Conservation (phyloP, 2,329 filamentous ascomycete species). For the Fusarium ambrosium region DNA sequence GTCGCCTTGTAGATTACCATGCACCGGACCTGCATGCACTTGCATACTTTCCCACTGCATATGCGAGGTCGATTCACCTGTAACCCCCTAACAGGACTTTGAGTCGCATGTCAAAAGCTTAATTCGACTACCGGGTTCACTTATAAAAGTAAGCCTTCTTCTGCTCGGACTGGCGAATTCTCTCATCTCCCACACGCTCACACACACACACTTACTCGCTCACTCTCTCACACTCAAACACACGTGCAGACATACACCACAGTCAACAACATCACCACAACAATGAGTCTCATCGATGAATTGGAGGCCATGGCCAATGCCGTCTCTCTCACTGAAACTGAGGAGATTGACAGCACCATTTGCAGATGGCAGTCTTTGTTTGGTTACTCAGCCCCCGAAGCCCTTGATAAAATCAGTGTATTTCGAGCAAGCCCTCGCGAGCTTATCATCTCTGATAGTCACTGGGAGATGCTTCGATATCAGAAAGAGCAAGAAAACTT, state of each 20-base stretch:
- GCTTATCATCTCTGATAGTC: neutral
- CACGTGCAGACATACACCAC: neutral
- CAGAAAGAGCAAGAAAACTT: neutral
- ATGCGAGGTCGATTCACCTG: neutral
- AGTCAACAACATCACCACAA: neutral
- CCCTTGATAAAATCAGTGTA: neutral
- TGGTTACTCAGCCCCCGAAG: neutral
- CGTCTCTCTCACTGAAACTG: accelerated
- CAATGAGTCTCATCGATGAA: neutral
- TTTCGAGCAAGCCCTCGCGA: neutral
- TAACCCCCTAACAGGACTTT: neutral
- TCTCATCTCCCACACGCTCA: neutral
- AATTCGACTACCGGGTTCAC: neutral
- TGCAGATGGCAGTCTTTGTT: constrained; percentile 4
- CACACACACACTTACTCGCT: no score
- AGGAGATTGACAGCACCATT: neutral
- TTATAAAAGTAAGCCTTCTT: neutral
- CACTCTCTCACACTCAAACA: no score
- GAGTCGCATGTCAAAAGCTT: neutral
- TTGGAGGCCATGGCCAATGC: constrained; percentile 9
- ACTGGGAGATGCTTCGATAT: constrained; percentile 1
- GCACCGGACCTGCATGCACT: neutral
- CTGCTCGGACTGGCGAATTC: accelerated
- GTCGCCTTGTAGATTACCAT: neutral
- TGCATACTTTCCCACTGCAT: neutral